phyloP scores from a whole-genome alignment of 805 yeast genomes.

The Metschnikowia amazonensis region DNA sequence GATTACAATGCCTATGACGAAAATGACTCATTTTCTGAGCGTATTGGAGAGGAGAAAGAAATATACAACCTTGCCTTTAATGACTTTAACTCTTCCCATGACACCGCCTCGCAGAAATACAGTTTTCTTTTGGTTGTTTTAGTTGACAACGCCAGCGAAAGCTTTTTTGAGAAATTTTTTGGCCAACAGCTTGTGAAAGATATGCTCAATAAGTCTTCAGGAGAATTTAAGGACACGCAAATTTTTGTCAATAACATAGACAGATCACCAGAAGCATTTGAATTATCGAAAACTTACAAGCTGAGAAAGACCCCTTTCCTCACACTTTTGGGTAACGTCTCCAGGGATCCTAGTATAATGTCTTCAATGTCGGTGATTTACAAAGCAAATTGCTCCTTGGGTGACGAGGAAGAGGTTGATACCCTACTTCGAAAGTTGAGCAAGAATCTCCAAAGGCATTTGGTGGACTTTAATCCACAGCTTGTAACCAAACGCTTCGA shows the following conservation, averaged over 20 bases:
- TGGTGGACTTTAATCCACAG: conserved; percentile 36
- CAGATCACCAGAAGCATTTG: conserved; percentile 35
- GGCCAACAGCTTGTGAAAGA: conserved; percentile 17
- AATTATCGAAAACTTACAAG: conserved; percentile 32
- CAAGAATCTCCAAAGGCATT: conserved; percentile 22
- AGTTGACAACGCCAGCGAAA: conserved; percentile 23
- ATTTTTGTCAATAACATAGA: conserved; percentile 32
- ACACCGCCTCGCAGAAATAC: conserved; percentile 25
- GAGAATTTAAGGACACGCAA: conserved; percentile 27
- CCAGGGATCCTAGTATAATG: conserved; percentile 33
- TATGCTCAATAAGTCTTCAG: conserved; percentile 19
- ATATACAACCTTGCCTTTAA: conserved; percentile 12
- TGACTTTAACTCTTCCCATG: conserved; percentile 31
- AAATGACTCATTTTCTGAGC: conserved; percentile 9
- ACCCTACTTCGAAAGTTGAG: conserved; percentile 19
- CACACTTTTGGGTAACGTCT: conserved; percentile 33
- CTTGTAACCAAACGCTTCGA: conserved; percentile 35
- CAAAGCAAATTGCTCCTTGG: conserved; percentile 28
- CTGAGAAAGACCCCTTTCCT: conserved; percentile 35
- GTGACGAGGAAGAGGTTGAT: conserved; percentile 17
- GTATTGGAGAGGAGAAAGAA: background rate
- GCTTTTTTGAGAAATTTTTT: conserved; percentile 19
- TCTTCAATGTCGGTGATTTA: conserved; percentile 38
- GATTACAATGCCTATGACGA: conserved; percentile 26
- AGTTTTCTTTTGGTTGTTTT: conserved; percentile 34